Evolutionary conservation across 2,329 filamentous ascomycete species (phyloP), one percentile per base, ranked within the genome.

Genomic region (Lecanoromycetidae sp.): DNA sequence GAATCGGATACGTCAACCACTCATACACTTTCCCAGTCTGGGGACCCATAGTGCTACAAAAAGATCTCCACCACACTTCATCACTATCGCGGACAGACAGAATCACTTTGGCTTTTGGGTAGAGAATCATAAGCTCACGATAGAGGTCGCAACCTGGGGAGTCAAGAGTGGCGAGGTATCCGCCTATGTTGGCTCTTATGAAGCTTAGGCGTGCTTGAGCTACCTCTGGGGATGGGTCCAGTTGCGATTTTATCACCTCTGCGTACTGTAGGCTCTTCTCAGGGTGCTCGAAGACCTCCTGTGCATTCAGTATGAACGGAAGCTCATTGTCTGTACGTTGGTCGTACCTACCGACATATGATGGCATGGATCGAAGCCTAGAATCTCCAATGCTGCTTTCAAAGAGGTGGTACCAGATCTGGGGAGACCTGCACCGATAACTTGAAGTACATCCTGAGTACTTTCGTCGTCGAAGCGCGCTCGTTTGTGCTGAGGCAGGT

Each of bases 71-170:
- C 77, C 79, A 84, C 30, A 75, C 74, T 15, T 44, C 41, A 60
- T 83, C 71, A 29, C 82, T 75, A 48, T 83, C 77, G 38, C 80
- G 73, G 46, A 73, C 79, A 12, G 77, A 80, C 54, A 85, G 67
- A 40, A 85, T 71, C 43, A 85, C 76, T 63, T 84, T 84, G 49
- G 81, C 81, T 44, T 84, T 19, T 3, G 25, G 45, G 15, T 43
- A 43, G 20, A 42, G 27, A 6, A 10, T 10, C 37, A 22, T 30
- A 5, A 48, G 32, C 7, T 48, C 40, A n/a, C n/a, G 41, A 27
- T 44, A 44, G 20, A 44, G 4, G 30, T 44, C 41, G 30, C 30
- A 25, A 32, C 41, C 30, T 6, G 41, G 41, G 20, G 41, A 44
- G 20, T 44, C 41, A n/a, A 36, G 12, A 2, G 41, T 44, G 33